Base-by-base conservation (phyloP, 495 filamentous ascomycete species). In the Tuber indicum region DNA sequence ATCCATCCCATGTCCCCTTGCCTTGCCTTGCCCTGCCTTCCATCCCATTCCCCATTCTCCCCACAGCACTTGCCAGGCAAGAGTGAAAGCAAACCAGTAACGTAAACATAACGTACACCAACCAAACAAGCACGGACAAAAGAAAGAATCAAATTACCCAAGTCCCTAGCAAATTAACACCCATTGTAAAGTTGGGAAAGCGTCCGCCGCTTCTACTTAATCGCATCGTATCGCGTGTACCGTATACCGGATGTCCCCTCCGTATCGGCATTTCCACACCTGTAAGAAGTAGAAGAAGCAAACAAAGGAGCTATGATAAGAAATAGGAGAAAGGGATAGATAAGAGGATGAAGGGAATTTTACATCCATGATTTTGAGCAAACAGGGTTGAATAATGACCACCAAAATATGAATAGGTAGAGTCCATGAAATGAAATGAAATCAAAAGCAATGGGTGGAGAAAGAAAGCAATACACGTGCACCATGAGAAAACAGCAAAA, bases 391-490 rank as follows among this genome's bases (percentile, higher is more conserved):
- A 66, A 66, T 14, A 32, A 32, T 66, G 16, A 58, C 58, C 58
- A 66, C 58, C n/a, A 16, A 66, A 66, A n/a, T 32, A 66, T 66
- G 58, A 49, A 66, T 32, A 66, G 26, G 26, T 17, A 4, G 58
- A 16, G 26, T 12, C 58, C 58, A 17, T 32, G 58, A 32, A 66
- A 66, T 66, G 26, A 66, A 32, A 32, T 1, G 49, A 75, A 32
- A 66, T 1, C 23, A 75, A 75, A 14, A 62, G 12, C 76, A 46
- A 76, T 39, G 75, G 32, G 32, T n/a, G 17, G 21, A 5, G 19
- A 2, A 19, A 72, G 73, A 52, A 76, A 76, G 26, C 62, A 76
- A 62, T 73, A 79, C 47, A 17, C 32, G 46, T 43, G 52, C 23
- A n/a, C 74, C 52, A 52, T 43, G n/a, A 26, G 74, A 74, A 69